A percentile compares a stretch with the other conserved stretches of the same genome.
Evolutionary conservation across 2,329 filamentous ascomycete species (phyloP).

Genomic region (Xenoacremonium recifei): DNA sequence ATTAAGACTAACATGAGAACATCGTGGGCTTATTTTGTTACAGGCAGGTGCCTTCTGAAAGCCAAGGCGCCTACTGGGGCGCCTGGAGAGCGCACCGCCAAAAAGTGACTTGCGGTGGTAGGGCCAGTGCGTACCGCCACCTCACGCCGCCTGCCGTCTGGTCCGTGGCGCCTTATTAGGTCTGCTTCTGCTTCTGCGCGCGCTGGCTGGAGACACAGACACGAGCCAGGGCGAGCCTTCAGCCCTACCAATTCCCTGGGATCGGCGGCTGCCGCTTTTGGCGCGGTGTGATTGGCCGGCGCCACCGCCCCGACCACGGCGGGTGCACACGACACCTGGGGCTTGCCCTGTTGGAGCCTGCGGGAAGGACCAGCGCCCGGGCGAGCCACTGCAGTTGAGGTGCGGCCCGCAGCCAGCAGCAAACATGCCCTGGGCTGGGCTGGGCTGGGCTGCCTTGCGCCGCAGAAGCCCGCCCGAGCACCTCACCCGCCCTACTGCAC

Average conservation of each 20-base stretch:
- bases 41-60: no score
- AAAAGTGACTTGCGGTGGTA: not conserved
- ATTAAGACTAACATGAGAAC: no score
- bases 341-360: no score
- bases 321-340: not conserved
- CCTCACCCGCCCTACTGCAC: no score
- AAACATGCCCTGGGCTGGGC: not conserved
- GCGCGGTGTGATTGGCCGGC: not conserved
- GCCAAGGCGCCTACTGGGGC: no score
- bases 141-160: not conserved
- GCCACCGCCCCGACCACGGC: not conserved
- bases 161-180: no score
- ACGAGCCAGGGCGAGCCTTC: not conserved
- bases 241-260: constrained; percentile 1
- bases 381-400: not conserved
- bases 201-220: no score
- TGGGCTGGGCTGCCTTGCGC: not conserved
- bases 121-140: not conserved
- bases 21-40: no score
- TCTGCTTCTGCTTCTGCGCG: no score
- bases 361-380: not conserved
- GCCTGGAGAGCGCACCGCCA: no score
- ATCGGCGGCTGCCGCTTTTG: not conserved
- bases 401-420: not conserved
- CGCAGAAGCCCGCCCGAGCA: not conserved